Evolutionary conservation across 2,329 filamentous ascomycete genomes (phyloP), one percentile per base, ranked within the genome.

Genomic region (Lecanicillium sp.): DNA sequence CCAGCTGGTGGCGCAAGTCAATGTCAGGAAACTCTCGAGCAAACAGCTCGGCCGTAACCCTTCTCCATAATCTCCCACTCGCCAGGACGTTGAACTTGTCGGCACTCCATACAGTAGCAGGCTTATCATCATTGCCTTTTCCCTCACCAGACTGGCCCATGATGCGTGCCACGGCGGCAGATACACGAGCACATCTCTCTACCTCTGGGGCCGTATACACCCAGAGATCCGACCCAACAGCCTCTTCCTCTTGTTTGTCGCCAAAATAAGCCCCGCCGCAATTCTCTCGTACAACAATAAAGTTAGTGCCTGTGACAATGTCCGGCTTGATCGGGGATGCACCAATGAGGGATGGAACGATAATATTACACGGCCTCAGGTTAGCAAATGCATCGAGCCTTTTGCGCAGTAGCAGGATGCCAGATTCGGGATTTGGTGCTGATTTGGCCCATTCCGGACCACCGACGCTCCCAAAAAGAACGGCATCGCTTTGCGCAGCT

Each of bases 51-150:
- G 56, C 51, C 0, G 64, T 65, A 4, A 64, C 62, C 11, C 59
- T 52, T 4, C 70, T 52, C 70, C 70, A 73, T 4, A 73, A 60
- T 3, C 70, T 55, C 4, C 64, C 62, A 33, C 59, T 70, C 1
- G 70, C 70, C 8, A 74, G 60, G 9, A 73, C 69, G 43, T 73
- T 73, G 30, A 68, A 68, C 51, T 74, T 73, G 51, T 74, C 70
- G 1, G 60, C 61, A 41, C 63, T 68, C 58, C 62, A 68, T 2
- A 72, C 68, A 3, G 59, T 50, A 1, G 61, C 55, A 11, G 65
- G 60, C 8, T 51, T 48, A 33, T 57, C 56, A 7, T 55, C 47
- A 2, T 41, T 50, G 12, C 44, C 48, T 14, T 43, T 43, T 48
- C 51, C 48, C 43, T 54, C 46, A 2, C 37, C 46, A 6, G 46